Evolutionary conservation across 768 basidiomycete species (phyloP).

Genomic region (Pisolithus albus): DNA sequence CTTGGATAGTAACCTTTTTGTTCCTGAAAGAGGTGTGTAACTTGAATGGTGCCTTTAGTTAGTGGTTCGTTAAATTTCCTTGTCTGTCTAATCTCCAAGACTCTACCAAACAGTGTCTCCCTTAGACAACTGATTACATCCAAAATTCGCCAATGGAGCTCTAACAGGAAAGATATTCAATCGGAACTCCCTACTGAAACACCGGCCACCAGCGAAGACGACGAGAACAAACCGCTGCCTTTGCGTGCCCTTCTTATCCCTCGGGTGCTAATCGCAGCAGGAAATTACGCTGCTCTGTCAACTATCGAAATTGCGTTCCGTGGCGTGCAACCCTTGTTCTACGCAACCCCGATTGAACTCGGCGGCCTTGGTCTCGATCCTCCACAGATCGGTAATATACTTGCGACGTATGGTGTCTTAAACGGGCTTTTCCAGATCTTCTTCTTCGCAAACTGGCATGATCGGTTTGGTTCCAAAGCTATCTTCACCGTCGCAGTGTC

Average conservation of each 20-base stretch:
- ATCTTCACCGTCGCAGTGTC: constrained; percentile 49
- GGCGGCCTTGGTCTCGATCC: constrained; percentile 72
- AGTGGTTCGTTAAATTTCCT: too few species aligned
- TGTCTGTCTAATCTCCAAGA: constrained; percentile 19
- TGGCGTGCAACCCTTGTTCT: constrained; percentile 63
- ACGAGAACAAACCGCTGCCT: constrained; percentile 36
- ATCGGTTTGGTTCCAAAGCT: constrained; percentile 56
- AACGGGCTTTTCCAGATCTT: constrained; percentile 63
- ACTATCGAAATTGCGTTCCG: constrained; percentile 62
- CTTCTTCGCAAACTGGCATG: constrained; percentile 57
- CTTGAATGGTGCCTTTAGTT: background rate
- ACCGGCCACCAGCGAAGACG: constrained; percentile 1
- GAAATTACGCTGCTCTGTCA: constrained; percentile 61
- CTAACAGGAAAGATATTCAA: background rate
- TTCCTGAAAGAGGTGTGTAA: constrained; percentile 52
- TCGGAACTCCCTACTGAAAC: constrained; percentile 9
- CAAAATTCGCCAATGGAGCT: constrained; percentile 6
- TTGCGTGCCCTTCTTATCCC: constrained; percentile 46
- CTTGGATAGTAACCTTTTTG: constrained; percentile 44
- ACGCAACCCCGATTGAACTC: constrained; percentile 59
- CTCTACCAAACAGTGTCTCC: constrained; percentile 25
- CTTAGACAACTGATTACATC: constrained; percentile 21
- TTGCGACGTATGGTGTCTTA: constrained; percentile 53
- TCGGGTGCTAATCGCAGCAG: constrained; percentile 51
- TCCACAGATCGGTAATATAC: constrained; percentile 55